These are phyloP conservation scores for Dipodascus albidus DNA, from an alignment of 805 yeast species.

Conservation along the genomic window DNA sequence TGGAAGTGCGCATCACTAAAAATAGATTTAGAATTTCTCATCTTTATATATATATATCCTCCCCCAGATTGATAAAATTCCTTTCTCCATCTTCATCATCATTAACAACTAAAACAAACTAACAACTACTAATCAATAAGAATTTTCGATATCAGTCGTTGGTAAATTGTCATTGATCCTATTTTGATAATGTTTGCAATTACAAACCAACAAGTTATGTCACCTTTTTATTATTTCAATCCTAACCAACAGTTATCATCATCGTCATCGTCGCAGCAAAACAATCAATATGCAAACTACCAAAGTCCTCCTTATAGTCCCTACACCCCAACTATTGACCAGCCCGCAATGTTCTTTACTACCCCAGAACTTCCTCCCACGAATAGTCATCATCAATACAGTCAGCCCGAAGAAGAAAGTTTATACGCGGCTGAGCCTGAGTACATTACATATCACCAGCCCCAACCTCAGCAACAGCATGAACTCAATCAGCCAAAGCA, in stretches of 20 bases:
- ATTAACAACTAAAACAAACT: background rate
- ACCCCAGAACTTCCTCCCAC: background rate
- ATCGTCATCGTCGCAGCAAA: background rate
- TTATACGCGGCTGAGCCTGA: background rate
- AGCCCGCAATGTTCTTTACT: background rate
- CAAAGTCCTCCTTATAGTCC: constrained; percentile 1
- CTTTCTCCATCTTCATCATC: background rate
- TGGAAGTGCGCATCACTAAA: background rate
- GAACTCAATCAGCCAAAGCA: background rate
- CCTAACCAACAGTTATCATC: background rate
- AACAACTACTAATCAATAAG: background rate
- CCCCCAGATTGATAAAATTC: background rate
- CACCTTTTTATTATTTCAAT: background rate
- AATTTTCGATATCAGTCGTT: background rate
- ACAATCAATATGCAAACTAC: background rate
- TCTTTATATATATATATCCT: background rate
- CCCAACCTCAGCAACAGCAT: background rate
- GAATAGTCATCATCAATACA: background rate
- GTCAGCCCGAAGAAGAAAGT: background rate
- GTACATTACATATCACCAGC: background rate
- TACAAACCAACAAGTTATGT: constrained; percentile 1
- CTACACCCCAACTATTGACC: background rate
- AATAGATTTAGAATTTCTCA: background rate
- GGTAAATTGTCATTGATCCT: background rate
- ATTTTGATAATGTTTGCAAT: background rate